Evolutionary conservation across 257 asterid genomes (phyloP), one percentile per base, ranked within the genome.

Genomic region (Thymus quinquecostatus): DNA sequence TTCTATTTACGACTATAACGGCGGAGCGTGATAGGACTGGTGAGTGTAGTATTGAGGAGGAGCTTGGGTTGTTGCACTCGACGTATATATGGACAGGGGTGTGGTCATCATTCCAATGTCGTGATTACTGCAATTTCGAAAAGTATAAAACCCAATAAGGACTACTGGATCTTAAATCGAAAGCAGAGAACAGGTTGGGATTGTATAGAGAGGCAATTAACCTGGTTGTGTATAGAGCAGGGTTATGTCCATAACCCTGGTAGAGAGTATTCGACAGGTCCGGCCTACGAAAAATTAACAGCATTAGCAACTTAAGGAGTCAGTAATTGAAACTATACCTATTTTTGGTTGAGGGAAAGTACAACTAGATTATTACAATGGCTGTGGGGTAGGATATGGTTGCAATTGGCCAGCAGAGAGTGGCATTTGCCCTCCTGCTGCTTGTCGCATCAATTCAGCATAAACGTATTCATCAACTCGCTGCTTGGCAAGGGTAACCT

Each of bases 401-500:
- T 76, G 80, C 45, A 70, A 33, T 70, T 63, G 80, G 55, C 55
- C 55, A 45, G 76, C 49, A 29, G 80, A 40, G 59, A 60, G 79
- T 34, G 10, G 79, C 51, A 68, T n/a, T 51, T 60, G 74, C 33
- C 79, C 79, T 14, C 79, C 79, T 30, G 79, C 79, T 30, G 79
- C 75, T 68, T 75, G 79, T 69, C 85, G 78, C 92, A 90, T 82
- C 89, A 92, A 79, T 79, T 90, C 96, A 75, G 93, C 89, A 72
- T 90, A 91, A 32, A 75, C 79, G 59, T 90, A 92, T 77, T 92
- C 97, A 79, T 92, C 98, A 29, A 92, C 92, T 47, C 97, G 87
- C 79, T 84, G 95, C 85, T 88, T 93, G 69, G 97, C 97, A 51
- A 91, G 86, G 79, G 86, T 83, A 62, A 93, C 86, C 98, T 90